Evolutionary conservation across 1,284 basidiomycete species (phyloP).

Genomic region (Prillingera fragicola): DNA sequence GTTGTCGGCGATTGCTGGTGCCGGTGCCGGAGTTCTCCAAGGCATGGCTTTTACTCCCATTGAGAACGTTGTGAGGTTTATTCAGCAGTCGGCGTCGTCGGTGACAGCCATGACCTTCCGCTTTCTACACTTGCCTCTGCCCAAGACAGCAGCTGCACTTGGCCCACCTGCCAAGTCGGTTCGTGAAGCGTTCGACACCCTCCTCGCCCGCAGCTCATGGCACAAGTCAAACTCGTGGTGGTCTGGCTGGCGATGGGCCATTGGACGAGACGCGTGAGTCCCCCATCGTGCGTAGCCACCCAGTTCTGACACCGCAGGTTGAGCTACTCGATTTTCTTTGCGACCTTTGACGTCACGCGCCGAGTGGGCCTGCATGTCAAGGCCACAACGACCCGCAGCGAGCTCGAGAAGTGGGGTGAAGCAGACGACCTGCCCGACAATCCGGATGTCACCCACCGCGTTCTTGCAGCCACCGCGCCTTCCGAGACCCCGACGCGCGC

Average conservation of each 20-base stretch:
- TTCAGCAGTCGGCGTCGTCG: constrained; percentile 30
- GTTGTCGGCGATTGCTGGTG: constrained; percentile 41
- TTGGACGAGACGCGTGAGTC: constrained; percentile 39
- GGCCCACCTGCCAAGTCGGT: constrained; percentile 24
- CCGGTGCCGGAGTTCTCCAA: constrained; percentile 42
- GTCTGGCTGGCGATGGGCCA: constrained; percentile 44
- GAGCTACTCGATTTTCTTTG: constrained; percentile 46
- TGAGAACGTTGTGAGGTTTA: constrained; percentile 43
- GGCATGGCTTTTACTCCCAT: constrained; percentile 46
- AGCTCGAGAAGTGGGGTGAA: neutral
- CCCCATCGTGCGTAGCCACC: neutral
- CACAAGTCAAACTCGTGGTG: constrained; percentile 37
- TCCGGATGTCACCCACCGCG: no score
- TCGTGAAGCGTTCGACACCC: constrained; percentile 30
- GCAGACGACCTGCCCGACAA: neutral
- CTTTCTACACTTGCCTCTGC: constrained; percentile 25
- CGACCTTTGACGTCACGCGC: constrained; percentile 45
- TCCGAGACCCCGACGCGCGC: constrained; percentile 31
- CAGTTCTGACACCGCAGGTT: constrained; percentile 21
- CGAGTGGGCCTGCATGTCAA: constrained; percentile 42
- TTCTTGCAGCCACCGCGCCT: constrained; percentile 10
- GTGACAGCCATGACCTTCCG: constrained; percentile 18
- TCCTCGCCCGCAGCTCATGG: constrained; percentile 36
- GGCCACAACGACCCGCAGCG: constrained; percentile 31
- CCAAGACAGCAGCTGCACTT: constrained; percentile 12